Base-by-base conservation (phyloP, 2,329 filamentous ascomycete genomes). In the Cordyceps fumosorosea region DNA sequence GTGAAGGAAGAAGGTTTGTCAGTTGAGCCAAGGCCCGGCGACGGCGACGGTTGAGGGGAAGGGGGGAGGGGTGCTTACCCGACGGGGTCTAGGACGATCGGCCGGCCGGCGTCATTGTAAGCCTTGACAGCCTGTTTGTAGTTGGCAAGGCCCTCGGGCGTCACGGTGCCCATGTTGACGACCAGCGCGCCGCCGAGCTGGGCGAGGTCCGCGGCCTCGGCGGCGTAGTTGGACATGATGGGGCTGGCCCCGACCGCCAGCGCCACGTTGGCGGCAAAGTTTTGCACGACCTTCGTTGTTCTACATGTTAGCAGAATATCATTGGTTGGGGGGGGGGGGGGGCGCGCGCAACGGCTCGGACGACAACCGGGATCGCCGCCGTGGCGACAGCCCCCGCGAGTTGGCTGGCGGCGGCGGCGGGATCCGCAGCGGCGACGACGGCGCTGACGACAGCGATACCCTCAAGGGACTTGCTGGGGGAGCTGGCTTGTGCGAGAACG, bases 91-190 rank as follows among this genome's bases (percentile, higher is more conserved):
- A 95, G 86, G 0, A 98, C 79, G 0, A 96, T 84, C 0, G 93
- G 91, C 1, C 88, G 84, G 0, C 87, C 87, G 10, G 82, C 84
- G 2, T 80, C 78, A 69, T 97, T 98, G 79, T 98, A 97, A 1
- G 91, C 92, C 47, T 77, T 77, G 11, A 96, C 78, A 0, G 93
- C 92, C 70, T 87, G 82, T 44, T 85, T 71, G 73, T 95, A 92
- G 72, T 90, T 91, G 12, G 78, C 69, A 3, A 93, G 75, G 42
- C 87, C 88, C 5, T 91, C 89, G 0, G 88, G 85, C 1, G 90
- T 95, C 7, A 93, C 86, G 0, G 91, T 96, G 32, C 93, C 93
- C 91, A 97, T 97, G 76, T 98, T 98, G 71, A 98, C 83, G 52
- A 98, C 89, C 1, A 98, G 82, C 0, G 88, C 85, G 12, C 90